Conservation (phyloP, 2,329 filamentous ascomycete species). For the Botrytis pseudocinerea region DNA sequence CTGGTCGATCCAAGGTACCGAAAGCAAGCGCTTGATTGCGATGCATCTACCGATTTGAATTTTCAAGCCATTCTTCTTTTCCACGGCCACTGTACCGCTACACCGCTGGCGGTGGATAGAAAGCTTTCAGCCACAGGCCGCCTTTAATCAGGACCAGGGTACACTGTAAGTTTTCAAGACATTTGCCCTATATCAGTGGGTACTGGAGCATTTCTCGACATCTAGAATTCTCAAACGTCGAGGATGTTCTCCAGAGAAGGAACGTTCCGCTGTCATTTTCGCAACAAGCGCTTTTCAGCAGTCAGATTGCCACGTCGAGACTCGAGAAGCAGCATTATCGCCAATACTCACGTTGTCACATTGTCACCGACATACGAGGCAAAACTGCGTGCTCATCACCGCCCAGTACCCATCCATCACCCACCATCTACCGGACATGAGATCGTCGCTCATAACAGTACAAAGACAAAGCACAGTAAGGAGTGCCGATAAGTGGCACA, state of each 20-base stretch:
- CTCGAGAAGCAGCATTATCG: not conserved
- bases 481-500: not conserved
- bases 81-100: not conserved
- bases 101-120: slow-evolving; percentile 4
- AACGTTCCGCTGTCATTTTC: slow-evolving; percentile 5
- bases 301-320: not conserved
- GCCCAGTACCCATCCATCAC: too few species aligned
- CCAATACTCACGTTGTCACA: too few species aligned
- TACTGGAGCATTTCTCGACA: not conserved
- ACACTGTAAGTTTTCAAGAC: not conserved
- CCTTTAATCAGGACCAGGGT: not conserved
- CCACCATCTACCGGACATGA: not conserved
- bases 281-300: not conserved
- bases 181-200: not conserved
- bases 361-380: not conserved
- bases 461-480: not conserved
- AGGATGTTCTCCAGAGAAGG: not conserved
- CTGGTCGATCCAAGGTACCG: not conserved
- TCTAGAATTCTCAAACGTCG: not conserved
- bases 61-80: not conserved
- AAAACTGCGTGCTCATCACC: not conserved
- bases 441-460: not conserved
- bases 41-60: not conserved
- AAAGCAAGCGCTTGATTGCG: not conserved
- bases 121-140: slow-evolving; percentile 16